Evolutionary conservation across 208 protist genomes (phyloP).

Genomic region (Trichomonas vaginalis): DNA sequence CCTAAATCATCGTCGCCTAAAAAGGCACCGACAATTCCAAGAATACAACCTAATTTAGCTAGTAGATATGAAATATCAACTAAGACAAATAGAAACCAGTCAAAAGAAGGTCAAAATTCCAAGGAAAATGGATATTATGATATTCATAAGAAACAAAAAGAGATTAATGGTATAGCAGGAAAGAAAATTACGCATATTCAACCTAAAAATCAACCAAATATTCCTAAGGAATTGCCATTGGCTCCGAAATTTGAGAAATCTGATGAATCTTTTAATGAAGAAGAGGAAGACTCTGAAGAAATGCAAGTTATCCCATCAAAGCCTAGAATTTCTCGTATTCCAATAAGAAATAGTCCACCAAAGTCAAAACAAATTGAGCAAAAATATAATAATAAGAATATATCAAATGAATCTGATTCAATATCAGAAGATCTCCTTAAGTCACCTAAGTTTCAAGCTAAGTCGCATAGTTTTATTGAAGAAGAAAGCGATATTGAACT

Average conservation of each 20-base stretch:
- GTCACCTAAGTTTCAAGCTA: background rate
- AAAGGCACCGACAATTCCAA: background rate
- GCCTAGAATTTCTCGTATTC: background rate
- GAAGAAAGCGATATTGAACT: background rate
- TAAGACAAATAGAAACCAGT: too few relatives aligned
- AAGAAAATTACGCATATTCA: background rate
- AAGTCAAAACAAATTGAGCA: background rate
- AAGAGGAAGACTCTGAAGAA: background rate
- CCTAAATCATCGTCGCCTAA: background rate
- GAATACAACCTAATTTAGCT: too few relatives aligned
- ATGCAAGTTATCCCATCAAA: background rate
- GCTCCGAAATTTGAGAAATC: background rate
- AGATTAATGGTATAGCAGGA: background rate
- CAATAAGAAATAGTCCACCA: background rate
- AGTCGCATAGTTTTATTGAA: too few relatives aligned
- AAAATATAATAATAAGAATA: background rate
- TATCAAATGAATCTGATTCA: background rate
- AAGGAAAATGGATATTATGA: background rate
- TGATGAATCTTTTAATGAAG: background rate
- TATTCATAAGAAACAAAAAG: background rate
- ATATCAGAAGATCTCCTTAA: background rate
- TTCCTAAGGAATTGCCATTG: background rate
- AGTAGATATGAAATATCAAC: too few relatives aligned
- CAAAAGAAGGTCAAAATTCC: too few relatives aligned
- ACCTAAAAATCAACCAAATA: background rate